Percentiles rank a stretch among this genome's conserved stretches.
Conservation (phyloP, 306 rosid genomes). For the Cucurbita argyrosperma region DNA sequence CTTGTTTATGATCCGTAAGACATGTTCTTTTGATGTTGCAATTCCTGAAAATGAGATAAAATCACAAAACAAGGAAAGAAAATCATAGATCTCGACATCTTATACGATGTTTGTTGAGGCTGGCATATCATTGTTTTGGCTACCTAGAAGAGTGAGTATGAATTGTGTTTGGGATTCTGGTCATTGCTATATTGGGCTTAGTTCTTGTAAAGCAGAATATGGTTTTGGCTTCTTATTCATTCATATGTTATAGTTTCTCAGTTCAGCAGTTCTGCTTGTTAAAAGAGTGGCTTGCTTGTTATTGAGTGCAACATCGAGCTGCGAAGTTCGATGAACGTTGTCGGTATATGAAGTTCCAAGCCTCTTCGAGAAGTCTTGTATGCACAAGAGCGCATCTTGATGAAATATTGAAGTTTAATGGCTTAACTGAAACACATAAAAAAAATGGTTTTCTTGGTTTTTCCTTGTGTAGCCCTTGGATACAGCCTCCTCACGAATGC, state of each 20-base stretch:
- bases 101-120: background rate
- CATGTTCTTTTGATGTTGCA: background rate
- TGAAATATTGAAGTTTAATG: no score
- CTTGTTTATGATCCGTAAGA: background rate
- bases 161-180: background rate
- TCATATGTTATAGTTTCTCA: background rate
- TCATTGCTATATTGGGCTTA: background rate
- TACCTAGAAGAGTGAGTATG: background rate
- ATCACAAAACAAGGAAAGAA: background rate
- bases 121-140: background rate
- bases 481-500: constrained; percentile 97
- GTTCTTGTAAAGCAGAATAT: background rate
- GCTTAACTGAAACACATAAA: constrained; percentile 15
- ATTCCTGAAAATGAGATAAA: background rate
- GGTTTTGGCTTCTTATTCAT: background rate
- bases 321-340: background rate
- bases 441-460: constrained; percentile 13
- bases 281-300: background rate
- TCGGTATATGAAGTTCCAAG: background rate
- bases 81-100: background rate
- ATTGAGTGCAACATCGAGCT: background rate
- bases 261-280: background rate
- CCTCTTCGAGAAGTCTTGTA: background rate
- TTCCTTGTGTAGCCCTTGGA: constrained; percentile 73
- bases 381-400: no score